phyloP scores from a whole-genome alignment of 768 basidiomycete species.

The Suillus discolor region DNA sequence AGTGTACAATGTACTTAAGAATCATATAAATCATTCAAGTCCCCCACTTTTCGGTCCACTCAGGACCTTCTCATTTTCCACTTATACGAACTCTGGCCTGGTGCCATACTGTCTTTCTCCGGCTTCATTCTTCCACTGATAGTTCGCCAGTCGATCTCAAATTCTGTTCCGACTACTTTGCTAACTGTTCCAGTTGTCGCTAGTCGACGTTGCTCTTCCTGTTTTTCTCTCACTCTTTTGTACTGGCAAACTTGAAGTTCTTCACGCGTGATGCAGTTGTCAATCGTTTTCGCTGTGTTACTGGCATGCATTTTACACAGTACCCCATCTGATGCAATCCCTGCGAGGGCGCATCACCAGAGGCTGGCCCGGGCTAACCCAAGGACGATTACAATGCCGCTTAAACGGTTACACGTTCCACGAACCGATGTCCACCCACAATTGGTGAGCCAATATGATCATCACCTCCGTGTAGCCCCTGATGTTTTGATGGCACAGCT shows the following conservation, averaged over 20 bases:
- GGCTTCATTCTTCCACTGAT: conserved; percentile 7
- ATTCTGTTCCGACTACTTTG: not conserved
- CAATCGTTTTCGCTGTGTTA: conserved; percentile 51
- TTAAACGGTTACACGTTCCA: conserved; percentile 37
- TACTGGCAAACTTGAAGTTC: not conserved
- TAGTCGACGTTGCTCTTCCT: conserved; percentile 14
- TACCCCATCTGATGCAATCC: conserved; percentile 34
- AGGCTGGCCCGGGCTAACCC: conserved; percentile 11
- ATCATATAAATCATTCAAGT: too few relatives aligned
- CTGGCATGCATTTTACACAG: conserved; percentile 52
- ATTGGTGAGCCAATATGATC: conserved; percentile 35
- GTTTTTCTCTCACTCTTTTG: not conserved
- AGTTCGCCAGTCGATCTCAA: conserved; percentile 21
- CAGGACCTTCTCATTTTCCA: not conserved
- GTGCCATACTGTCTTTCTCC: not conserved
- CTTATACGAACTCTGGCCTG: not conserved
- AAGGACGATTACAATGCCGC: conserved; percentile 43
- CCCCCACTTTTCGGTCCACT: not conserved
- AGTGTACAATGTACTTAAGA: too few relatives aligned
- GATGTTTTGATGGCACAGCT: conserved; percentile 39
- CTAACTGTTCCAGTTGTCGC: conserved; percentile 11
- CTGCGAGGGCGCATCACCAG: conserved; percentile 18
- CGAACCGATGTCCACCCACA: conserved; percentile 42
- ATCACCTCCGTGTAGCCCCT: not conserved
- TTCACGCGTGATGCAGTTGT: conserved; percentile 53